These are phyloP conservation scores for Coniella vitis DNA, from an alignment of 2,329 filamentous ascomycete genomes.

Conservation along the genomic window DNA sequence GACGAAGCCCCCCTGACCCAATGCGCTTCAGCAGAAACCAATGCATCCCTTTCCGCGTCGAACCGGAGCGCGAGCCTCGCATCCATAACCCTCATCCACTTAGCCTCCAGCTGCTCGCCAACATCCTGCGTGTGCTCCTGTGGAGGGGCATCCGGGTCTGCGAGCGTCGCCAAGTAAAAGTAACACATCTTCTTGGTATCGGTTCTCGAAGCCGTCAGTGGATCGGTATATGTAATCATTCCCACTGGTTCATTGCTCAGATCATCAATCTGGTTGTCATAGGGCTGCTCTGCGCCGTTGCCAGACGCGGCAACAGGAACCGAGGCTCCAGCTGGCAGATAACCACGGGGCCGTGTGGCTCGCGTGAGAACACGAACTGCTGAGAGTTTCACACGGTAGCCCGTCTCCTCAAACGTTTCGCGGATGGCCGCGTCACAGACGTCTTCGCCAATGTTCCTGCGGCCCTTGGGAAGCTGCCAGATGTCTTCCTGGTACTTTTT, in stretches of 20 bases:
- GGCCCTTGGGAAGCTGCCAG: slow-evolving; percentile 41
- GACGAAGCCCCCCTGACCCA: neutral
- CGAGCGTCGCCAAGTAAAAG: slow-evolving; percentile 31
- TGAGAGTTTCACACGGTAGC: slow-evolving; percentile 32
- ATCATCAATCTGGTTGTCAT: slow-evolving; percentile 1
- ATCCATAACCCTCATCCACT: slow-evolving; percentile 21
- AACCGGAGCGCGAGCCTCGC: slow-evolving; percentile 22
- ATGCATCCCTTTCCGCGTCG: slow-evolving; percentile 19
- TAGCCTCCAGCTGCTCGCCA: slow-evolving; percentile 24
- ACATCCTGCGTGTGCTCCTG: slow-evolving; percentile 24
- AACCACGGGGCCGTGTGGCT: slow-evolving; percentile 26
- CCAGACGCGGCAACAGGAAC: neutral
- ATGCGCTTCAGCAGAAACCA: neutral
- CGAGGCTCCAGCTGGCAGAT: slow-evolving; percentile 2
- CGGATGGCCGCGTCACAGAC: slow-evolving; percentile 36
- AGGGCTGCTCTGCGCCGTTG: neutral
- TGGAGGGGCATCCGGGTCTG: slow-evolving; percentile 21
- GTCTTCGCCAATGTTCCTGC: slow-evolving; percentile 40
- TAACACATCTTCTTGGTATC: slow-evolving; percentile 32
- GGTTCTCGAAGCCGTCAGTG: slow-evolving; percentile 20
- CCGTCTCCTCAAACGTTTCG: slow-evolving; percentile 43
- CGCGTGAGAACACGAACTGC: slow-evolving; percentile 36
- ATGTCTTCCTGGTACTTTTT: slow-evolving; percentile 29
- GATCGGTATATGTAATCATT: slow-evolving; percentile 29
- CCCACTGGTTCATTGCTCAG: slow-evolving; percentile 31